Conservation (phyloP, 1,139 yeast species). For the Suhomyces terraborum region DNA sequence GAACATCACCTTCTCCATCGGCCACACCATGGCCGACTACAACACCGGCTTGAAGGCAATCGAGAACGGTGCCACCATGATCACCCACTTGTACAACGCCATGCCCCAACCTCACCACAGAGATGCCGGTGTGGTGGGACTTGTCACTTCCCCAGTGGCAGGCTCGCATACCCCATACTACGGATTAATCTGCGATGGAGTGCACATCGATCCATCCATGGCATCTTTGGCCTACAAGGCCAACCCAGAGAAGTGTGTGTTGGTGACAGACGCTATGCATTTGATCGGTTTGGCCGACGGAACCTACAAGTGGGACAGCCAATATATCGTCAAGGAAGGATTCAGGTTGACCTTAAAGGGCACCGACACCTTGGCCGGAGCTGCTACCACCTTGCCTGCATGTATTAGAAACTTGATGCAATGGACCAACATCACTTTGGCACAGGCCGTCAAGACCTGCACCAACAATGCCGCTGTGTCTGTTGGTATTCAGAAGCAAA, state of each 20-base stretch:
- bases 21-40: slow-evolving; percentile 57
- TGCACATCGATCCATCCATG: slow-evolving; percentile 63
- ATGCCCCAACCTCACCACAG: slow-evolving; percentile 71
- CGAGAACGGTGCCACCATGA: slow-evolving; percentile 56
- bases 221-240: slow-evolving; percentile 55
- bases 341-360: slow-evolving; percentile 52
- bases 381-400: slow-evolving; percentile 58
- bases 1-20: slow-evolving; percentile 52
- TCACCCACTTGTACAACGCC: slow-evolving; percentile 66
- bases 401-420: slow-evolving; percentile 55
- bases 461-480: slow-evolving; percentile 60
- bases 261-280: slow-evolving; percentile 67
- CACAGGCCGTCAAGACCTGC: slow-evolving; percentile 57
- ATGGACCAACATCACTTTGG: slow-evolving; percentile 55
- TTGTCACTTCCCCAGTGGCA: slow-evolving; percentile 45
- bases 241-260: slow-evolving; percentile 55
- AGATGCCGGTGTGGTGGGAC: slow-evolving; percentile 60
- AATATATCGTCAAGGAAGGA: slow-evolving; percentile 53
- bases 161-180: slow-evolving; percentile 46
- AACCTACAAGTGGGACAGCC: slow-evolving; percentile 50
- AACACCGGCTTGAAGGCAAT: slow-evolving; percentile 53
- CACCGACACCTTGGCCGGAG: slow-evolving; percentile 64
- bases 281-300: slow-evolving; percentile 56
- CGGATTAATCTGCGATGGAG: slow-evolving; percentile 64
- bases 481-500: slow-evolving; percentile 43